phyloP scores from a whole-genome alignment of 345 rosid species.

The Cardiospermum halicacabum region DNA sequence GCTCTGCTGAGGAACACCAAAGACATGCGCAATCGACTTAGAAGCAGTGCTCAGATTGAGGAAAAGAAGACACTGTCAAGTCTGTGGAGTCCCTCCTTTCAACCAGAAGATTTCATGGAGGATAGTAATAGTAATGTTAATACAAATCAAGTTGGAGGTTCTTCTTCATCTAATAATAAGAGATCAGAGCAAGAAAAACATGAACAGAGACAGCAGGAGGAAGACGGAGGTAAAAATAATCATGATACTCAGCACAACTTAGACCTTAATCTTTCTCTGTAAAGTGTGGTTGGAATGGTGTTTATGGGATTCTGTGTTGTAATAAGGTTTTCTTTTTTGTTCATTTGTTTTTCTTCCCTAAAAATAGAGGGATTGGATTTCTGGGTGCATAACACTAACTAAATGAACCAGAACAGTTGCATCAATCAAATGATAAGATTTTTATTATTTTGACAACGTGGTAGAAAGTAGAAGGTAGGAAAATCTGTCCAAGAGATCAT shows the following conservation, averaged over 20 bases:
- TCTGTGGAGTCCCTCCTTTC: constrained; percentile 25
- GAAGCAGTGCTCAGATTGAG: background rate
- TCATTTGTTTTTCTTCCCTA: background rate
- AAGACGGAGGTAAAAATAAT: background rate
- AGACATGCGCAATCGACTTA: constrained; percentile 20
- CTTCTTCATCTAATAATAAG: constrained; percentile 18
- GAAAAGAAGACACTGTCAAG: background rate
- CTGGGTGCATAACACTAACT: background rate
- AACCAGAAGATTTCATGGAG: constrained; percentile 21
- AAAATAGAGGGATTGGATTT: background rate
- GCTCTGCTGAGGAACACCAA: constrained; percentile 26
- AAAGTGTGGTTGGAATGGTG: too few species aligned
- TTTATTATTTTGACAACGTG: background rate
- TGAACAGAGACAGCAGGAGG: background rate
- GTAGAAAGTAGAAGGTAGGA: background rate
- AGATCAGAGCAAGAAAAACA: background rate
- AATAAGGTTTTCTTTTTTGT: background rate
- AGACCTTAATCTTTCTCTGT: constrained; percentile 19
- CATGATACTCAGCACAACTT: background rate
- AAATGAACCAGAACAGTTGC: background rate
- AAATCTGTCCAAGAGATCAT: background rate
- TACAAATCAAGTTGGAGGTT: constrained; percentile 1
- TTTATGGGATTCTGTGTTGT: background rate
- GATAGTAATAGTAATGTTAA: background rate
- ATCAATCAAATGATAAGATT: background rate